Base-by-base conservation (phyloP, 768 basidiomycete species). In the Aureoboletus auriporus region DNA sequence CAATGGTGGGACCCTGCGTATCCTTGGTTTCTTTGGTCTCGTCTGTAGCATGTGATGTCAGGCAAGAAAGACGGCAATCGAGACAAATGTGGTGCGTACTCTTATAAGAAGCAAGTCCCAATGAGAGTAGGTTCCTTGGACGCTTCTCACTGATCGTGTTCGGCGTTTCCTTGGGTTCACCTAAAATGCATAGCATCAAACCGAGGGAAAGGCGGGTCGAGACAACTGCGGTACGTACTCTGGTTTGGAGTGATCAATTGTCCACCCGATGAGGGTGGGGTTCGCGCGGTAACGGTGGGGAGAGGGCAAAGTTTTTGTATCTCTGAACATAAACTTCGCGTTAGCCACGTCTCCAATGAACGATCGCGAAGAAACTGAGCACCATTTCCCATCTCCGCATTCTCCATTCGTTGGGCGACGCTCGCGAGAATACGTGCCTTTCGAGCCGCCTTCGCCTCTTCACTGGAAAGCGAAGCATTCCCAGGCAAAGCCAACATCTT, bases 341-440 rank as follows among this genome's bases (percentile, higher is more conserved):
- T 62, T 16, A 53, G 50, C 29, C 8, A 30, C 29, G 7, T 42
- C 17, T 17, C 37, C 5, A 16, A 10, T 6, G 5, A 29, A 49
- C 12, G 30, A 37, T 4, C 3, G 7, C 4, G 17, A 37, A n/a
- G 20, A 35, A 26, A 41, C 8, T 4, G 2, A 2, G 11, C 46
- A 56, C 62, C 54, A 53, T 48, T 6, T 2, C n/a, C 35, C 27
- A 26, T 23, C 27, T 49, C 43, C 10, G 6, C 36, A 16, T 39
- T 42, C 23, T 47, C 48, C 27, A 35, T 26, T 10, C 16, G 12
- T 4, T 33, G 48, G 4, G 44, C 40, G 17, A 55, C 16, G 10
- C 45, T 34, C 8, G 47, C 39, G 5, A 47, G 42, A 13, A 49
- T 44, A 14, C 16, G 27, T 14, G 26, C 28, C 30, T 14, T 46